Evolutionary conservation across 805 yeast species (phyloP), one percentile per base, ranked within the genome.

Genomic region (Yarrowia sp.): DNA sequence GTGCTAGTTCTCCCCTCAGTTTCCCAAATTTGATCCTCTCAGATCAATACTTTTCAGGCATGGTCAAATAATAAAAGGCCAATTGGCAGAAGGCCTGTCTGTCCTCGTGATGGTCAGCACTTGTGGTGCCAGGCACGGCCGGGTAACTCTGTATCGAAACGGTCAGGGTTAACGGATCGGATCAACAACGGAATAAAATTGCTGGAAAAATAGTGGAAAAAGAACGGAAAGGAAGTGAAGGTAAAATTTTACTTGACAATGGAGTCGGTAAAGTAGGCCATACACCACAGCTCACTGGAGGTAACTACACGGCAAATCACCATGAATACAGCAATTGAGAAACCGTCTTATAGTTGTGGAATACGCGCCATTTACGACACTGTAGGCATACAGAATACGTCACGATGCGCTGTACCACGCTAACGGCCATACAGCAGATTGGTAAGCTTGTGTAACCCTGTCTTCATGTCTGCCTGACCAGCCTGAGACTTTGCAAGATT

Each of bases 111-210:
- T 46, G n/a, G 15, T 2, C 15, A 41, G 43, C 43, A 38, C 12
- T 11, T 38, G 40, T 38, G 40, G n/a, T 11, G 15, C 46, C 22
- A 16, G 32, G 14, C 9, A 9, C 19, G 55, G 22, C 40, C 55
- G 55, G 55, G 55, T 49, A 49, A 49, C 55, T 9, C 15, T n/a
- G 55, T n/a, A 4, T 26, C 12, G 14, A 26, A 26, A 48, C 38
- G 38, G 55, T 49, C 55, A 32, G 55, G 40, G 55, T 35, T 49
- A 49, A 32, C 40, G 53, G 53, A 19, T 4, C 38, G 38, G 53
- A 48, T 48, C 53, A 26, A 26, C 50, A 5, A 26, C 32, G 32
- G 32, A 26, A 26, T 26, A 26, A 26, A 26, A 26, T 26, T 26
- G 35, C 48, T 45, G 48, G 9, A 16, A 9, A 38, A 38, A 38